These are phyloP conservation scores for Beauveria varroae DNA, from an alignment of 2,329 filamentous ascomycete species.

Conservation along the genomic window DNA sequence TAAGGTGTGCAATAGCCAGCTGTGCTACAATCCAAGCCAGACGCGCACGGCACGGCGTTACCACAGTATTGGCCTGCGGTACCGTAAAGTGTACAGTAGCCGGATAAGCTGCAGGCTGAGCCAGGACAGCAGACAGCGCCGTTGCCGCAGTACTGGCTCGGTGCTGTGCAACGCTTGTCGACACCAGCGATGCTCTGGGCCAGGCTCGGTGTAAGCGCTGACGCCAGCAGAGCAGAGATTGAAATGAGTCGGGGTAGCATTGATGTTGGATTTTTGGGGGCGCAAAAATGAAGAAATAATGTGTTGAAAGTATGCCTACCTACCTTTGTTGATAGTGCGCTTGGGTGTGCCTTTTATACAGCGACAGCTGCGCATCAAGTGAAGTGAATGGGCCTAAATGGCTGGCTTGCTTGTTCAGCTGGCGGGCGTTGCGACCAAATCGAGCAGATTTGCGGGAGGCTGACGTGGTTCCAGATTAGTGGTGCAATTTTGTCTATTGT, in stretches of 20 bases:
- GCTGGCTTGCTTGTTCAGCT: background rate
- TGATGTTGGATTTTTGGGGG: too few relatives aligned
- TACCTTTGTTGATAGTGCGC: background rate
- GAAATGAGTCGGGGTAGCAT: background rate
- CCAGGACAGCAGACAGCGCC: background rate
- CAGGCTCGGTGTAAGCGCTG: background rate
- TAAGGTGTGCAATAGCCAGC: background rate
- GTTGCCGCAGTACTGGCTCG: background rate
- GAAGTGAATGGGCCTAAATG: background rate
- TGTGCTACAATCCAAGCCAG: background rate
- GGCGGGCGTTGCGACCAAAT: background rate
- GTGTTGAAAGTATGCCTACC: background rate
- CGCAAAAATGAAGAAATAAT: too few relatives aligned
- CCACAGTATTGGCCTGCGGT: conserved; percentile 34
- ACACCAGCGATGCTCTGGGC: background rate
- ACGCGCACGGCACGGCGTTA: conserved; percentile 21
- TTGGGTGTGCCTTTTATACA: background rate
- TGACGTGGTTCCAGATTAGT: background rate
- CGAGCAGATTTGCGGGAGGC: background rate
- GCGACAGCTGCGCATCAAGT: background rate
- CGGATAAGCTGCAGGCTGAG: background rate
- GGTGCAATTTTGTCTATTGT: background rate
- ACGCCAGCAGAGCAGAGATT: background rate
- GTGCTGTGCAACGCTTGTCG: background rate
- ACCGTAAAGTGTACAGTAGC: conserved; percentile 32